Evolutionary conservation across 2,329 filamentous ascomycete species (phyloP), one percentile per base, ranked within the genome.

Genomic region (Ceratocystis huliohia): DNA sequence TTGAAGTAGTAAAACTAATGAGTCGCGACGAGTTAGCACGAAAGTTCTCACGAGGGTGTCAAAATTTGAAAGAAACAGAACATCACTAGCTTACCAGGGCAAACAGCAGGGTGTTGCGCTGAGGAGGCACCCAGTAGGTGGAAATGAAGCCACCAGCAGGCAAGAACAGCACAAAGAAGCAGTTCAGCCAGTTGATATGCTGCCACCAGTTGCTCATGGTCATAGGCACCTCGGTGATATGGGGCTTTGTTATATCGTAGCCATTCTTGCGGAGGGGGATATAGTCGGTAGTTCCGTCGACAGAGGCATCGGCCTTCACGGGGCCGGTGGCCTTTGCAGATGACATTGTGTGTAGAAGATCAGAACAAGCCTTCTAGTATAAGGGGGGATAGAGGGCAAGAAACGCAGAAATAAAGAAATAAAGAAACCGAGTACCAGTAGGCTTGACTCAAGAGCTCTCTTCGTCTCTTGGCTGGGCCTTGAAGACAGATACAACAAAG

Each of bases 151-250:
- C 91, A 67, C 83, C 80, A 61, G 92, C 69, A 53, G 92, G 91
- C 59, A 96, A 82, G 71, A 88, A 81, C 70, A 95, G 76, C 74
- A 96, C 93, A 75, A 96, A 83, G 69, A 81, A 82, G 69, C 89
- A 86, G 76, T 96, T 96, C 71, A 96, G 82, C 91, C 91, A 96
- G 82, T 96, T 91, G 80, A 96, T 83, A 74, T 96, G 91, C 79
- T 92, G 88, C 78, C 91, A 86, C 89, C 89, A 94, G 80, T 96
- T 96, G 73, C 81, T 79, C 76, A 81, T 82, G 68, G 89, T 96
- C 72, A 95, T 87, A 67, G 88, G 88, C 69, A 84, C 84, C 70
- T 95, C 91, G 70, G 89, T 85, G 77, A 96, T 94, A 77, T 96
- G 91, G 73, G 87, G 83, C 79, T 95, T 96, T 80, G 87, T 79